phyloP scores from a whole-genome alignment of 352 stramenopile species.

The Pythium coloratum region DNA sequence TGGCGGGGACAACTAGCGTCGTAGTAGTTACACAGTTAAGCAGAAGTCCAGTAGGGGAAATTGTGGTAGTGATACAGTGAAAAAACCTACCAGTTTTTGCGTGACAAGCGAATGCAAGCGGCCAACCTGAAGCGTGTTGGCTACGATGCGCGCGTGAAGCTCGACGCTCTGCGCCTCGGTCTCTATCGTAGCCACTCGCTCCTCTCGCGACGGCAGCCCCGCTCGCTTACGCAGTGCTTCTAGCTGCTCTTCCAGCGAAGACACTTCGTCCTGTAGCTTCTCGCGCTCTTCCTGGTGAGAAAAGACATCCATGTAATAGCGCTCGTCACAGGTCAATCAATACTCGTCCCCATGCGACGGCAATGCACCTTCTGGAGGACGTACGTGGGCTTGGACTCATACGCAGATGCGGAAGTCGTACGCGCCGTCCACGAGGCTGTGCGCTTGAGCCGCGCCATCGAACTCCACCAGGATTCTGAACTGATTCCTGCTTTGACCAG shows the following conservation, averaged over 20 bases:
- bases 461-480: too few species aligned
- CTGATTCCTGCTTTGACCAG: too few species aligned
- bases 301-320: too few species aligned
- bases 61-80: too few species aligned
- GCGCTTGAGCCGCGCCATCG: too few species aligned
- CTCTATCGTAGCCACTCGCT: background rate
- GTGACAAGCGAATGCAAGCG: conserved; percentile 6
- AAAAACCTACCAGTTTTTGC: conserved; percentile 1
- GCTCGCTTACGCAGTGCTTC: conserved; percentile 4
- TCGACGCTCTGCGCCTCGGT: background rate
- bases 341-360: too few species aligned
- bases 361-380: background rate
- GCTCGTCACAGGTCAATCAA: too few species aligned
- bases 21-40: too few species aligned
- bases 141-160: background rate
- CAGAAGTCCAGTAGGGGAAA: background rate
- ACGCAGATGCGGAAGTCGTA: too few species aligned
- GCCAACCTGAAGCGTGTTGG: background rate
- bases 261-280: conserved; percentile 7
- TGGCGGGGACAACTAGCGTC: background rate
- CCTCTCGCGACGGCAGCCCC: conserved; percentile 1
- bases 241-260: conserved; percentile 8
- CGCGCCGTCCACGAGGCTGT: too few species aligned
- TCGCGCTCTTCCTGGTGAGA: too few species aligned
- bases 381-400: background rate